Conservation (phyloP, 192 early-diverging fungal genomes). For the Spizellomyces sp. region DNA sequence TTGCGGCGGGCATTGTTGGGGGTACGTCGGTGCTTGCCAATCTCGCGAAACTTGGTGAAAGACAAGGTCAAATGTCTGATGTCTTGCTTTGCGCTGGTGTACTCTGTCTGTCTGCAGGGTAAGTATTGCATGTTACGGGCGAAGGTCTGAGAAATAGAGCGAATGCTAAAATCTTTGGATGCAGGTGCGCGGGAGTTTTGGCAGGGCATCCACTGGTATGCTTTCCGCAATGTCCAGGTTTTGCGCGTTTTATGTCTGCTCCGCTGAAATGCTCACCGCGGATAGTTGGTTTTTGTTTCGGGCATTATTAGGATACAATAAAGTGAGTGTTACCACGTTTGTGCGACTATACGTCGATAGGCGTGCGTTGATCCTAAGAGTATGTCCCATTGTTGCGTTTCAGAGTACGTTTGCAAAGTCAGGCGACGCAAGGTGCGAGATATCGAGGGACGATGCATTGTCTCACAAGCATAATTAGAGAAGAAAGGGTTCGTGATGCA, state of each 20-base stretch:
- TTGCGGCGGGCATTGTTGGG: slow-evolving; percentile 41
- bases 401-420: slow-evolving; percentile 48
- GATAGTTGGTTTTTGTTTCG: slow-evolving; percentile 2
- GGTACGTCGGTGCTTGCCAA: slow-evolving; percentile 6
- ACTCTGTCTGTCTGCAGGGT: too few relatives aligned
- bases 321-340: slow-evolving; percentile 32
- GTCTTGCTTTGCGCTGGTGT: too few relatives aligned
- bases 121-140: too few relatives aligned
- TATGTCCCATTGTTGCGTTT: too few relatives aligned
- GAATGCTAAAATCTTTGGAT: not conserved
- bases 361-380: not conserved
- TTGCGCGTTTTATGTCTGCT: not conserved
- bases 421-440: not conserved
- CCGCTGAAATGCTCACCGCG: not conserved
- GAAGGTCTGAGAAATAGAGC: too few relatives aligned
- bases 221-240: not conserved
- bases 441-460: slow-evolving; percentile 35
- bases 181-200: slow-evolving; percentile 47
- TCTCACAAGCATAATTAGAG: slow-evolving; percentile 39
- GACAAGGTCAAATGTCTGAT: not conserved
- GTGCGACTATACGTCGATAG: not conserved
- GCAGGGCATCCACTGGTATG: slow-evolving; percentile 57
- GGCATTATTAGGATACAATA: slow-evolving; percentile 47
- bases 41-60: not conserved
- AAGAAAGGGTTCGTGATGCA: slow-evolving; percentile 40